Base-by-base conservation (phyloP, 768 basidiomycete species). In the Lentinula detonsa region DNA sequence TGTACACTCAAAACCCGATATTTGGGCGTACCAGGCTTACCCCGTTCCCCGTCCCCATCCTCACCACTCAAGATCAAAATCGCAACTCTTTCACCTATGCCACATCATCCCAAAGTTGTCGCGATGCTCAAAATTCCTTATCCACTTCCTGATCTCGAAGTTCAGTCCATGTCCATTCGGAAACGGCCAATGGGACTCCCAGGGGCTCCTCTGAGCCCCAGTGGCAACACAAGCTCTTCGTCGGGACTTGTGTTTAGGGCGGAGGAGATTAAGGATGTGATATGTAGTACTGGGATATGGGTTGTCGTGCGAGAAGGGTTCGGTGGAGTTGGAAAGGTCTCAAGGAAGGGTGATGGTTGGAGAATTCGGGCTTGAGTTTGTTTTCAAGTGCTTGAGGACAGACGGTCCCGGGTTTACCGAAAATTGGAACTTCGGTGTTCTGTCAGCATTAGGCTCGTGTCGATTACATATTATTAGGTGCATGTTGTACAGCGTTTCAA, bases 31-130 rank as follows among this genome's bases (percentile, higher is more conserved):
- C 6, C 53, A 21, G 42, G 40, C 0, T 31, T 28, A 48, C 56
- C 56, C 5, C 34, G 34, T 35, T 18, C 53, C n/a, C 5, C 33
- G 6, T 11, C 34, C 33, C 34, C 58, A 33, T 11, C 9, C 59
- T 66, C 35, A 56, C 65, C 18, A 60, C 61, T 75, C 34, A 71
- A 77, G 52, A 65, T 93, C 39, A 89, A 91, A 69, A 85, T 95
- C 10, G 95, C 86, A 16, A 93, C 91, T 35, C 80, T 98, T 37
- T 86, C 86, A 11, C 95, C 95, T 23, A 93, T 93, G 7, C 95
- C 95, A 23, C 95, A 98, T 70, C 95, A 98, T 72, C 95, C 95
- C 8, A 94, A 95, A 70, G 90, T 98, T 21, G 90, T 98, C 46
- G 89, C 87, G 40, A 85, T 95, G 75, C 81, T 98, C 66, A 94